Evolutionary conservation across 805 yeast genomes (phyloP), one percentile per base, ranked within the genome.

Genomic region (Diddensiella caesifluorescens): DNA sequence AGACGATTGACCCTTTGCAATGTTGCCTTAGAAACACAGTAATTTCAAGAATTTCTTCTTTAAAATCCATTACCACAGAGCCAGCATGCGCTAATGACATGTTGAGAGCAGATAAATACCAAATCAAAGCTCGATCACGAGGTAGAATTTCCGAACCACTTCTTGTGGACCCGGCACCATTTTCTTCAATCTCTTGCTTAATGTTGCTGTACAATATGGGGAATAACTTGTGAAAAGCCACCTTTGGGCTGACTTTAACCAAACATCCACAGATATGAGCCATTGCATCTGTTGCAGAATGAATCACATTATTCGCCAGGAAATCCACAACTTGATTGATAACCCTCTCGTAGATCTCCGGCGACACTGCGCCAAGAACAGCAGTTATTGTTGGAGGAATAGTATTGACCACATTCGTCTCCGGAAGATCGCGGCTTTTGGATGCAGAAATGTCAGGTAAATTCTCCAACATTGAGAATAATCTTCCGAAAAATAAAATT

Each of bases 161-260:
- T 57, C 95, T 73, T 0, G 79, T 66, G 1, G 74, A 62, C 2
- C 97, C 97, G 0, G 97, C 97, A 2, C 78, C 83, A 49, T 89
- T 83, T 49, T 80, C 85, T 7, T 65, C 65, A 16, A 90, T 69
- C 55, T 90, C 95, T 25, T 71, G 76, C 27, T 69, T 65, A 20
- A 89, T 78, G 39, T 71, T 71, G 4, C 67, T 67, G 36, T 71
- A 62, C 15, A 83, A 60, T n/a, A 68, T 53, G 0, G 65, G 59
- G 27, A 73, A 69, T 21, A 76, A 58, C 33, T 59, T 61, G 1
- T 68, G 62, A 47, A 79, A 73, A 7, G 74, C 67, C 3, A 56
- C 51, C 6, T 57, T 52, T 0, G 87, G 80, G 35, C 80, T 77
- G 32, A 86, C 73, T 47, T 79, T 77, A 2, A 83, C 77, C 34